phyloP scores from a whole-genome alignment of 2,329 filamentous ascomycete species.

The Clarireedia homoeocarpa region DNA sequence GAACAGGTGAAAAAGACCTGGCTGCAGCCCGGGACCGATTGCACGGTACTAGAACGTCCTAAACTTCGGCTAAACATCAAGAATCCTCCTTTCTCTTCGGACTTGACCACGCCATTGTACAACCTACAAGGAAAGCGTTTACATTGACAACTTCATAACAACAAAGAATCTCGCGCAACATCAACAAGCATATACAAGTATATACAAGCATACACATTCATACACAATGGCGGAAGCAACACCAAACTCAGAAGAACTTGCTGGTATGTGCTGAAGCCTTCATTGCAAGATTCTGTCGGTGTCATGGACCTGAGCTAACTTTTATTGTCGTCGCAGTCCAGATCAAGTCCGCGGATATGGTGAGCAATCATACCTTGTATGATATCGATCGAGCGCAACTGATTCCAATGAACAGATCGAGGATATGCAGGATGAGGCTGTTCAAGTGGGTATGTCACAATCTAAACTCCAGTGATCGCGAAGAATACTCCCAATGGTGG shows the following conservation, averaged over 20 bases:
- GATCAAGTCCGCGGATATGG: constrained; percentile 98
- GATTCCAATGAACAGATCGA: constrained; percentile 59
- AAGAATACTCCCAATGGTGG: no score
- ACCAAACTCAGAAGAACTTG: constrained; percentile 16
- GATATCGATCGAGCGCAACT: constrained; percentile 11
- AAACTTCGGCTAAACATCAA: constrained; percentile 10
- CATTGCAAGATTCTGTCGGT: neutral
- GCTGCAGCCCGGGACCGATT: no score
- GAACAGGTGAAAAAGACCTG: no score
- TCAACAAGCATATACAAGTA: neutral
- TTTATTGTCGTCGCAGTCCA: constrained; percentile 52
- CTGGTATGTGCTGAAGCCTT: constrained; percentile 1
- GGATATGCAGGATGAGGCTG: constrained; percentile 91
- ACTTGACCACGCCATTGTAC: neutral
- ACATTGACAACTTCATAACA: neutral
- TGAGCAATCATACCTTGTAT: constrained; percentile 37
- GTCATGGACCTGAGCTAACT: constrained; percentile 11
- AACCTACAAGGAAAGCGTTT: neutral
- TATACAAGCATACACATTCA: constrained; percentile 6
- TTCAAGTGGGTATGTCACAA: constrained; percentile 77
- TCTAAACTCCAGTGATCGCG: no score
- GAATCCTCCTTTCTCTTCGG: constrained; percentile 8
- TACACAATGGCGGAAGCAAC: constrained; percentile 29
- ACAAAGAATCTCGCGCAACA: neutral
- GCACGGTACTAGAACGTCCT: neutral